Evolutionary conservation across 2,329 filamentous ascomycete species (phyloP).

Genomic region (Didymella glomerata): DNA sequence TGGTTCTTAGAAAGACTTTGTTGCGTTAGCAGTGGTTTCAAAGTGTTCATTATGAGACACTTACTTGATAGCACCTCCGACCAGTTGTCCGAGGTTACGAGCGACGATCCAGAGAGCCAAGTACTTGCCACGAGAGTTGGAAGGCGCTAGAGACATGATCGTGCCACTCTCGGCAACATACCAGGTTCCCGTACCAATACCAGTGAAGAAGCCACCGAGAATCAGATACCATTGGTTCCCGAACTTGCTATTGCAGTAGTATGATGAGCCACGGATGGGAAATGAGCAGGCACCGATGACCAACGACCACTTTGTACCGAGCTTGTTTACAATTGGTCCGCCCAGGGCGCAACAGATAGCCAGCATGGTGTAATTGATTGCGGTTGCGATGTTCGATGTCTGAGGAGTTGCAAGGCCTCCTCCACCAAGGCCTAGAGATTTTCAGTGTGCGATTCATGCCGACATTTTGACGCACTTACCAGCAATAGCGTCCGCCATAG

Average conservation of each 20-base stretch:
- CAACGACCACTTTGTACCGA: constrained; percentile 58
- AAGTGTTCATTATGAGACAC: not conserved
- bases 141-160: constrained; percentile 60
- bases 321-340: constrained; percentile 58
- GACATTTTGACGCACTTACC: constrained; percentile 20
- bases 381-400: constrained; percentile 54
- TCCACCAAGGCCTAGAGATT: constrained; percentile 42
- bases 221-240: constrained; percentile 58
- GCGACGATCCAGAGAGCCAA: constrained; percentile 60
- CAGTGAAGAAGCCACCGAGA: constrained; percentile 37
- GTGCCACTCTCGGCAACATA: constrained; percentile 60
- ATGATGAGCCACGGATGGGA: constrained; percentile 58
- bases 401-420: constrained; percentile 57
- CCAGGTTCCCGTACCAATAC: constrained; percentile 54
- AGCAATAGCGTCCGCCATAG: constrained; percentile 45
- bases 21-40: not conserved
- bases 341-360: constrained; percentile 52
- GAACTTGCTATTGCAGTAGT: constrained; percentile 61
- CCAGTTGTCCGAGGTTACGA: constrained; percentile 58
- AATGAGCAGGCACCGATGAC: constrained; percentile 56
- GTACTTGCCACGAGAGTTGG: constrained; percentile 59
- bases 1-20: constrained; percentile 39
- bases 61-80: constrained; percentile 56
- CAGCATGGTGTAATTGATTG: constrained; percentile 42
- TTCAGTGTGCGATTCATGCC: constrained; percentile 5